Conservation (phyloP, 2,329 filamentous ascomycete genomes). For the Lachnellula hyalina region DNA sequence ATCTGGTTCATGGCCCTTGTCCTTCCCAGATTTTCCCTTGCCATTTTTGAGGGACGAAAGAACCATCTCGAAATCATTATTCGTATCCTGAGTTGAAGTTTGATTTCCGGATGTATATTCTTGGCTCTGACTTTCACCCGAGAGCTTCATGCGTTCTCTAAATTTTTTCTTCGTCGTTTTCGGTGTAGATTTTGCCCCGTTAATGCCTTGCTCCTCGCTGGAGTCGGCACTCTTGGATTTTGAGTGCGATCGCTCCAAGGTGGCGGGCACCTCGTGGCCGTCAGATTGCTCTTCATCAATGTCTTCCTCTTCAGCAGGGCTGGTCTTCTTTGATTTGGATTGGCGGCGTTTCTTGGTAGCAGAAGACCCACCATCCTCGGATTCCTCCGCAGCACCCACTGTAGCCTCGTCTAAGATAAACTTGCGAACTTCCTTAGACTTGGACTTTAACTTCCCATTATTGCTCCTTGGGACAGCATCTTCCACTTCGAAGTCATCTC, state of each 20-base stretch:
- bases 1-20: neutral
- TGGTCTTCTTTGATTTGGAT: neutral
- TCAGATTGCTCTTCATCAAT: neutral
- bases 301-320: neutral
- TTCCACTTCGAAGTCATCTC: neutral
- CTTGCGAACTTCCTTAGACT: neutral
- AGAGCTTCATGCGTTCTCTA: conserved; percentile 12
- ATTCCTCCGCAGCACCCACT: neutral
- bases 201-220: conserved; percentile 2
- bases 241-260: neutral
- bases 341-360: neutral
- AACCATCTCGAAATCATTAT: neutral
- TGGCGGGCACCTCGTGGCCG: neutral
- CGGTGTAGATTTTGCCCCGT: neutral
- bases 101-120: neutral
- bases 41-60: neutral
- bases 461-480: neutral
- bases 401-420: neutral
- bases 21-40: neutral
- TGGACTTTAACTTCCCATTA: neutral
- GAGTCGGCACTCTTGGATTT: neutral
- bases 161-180: conserved; percentile 8
- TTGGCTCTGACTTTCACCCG: conserved; percentile 12
- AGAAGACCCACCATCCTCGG: neutral
- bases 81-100: neutral